Evolutionary conservation across 1,284 basidiomycete species (phyloP).

Genomic region (Bjerkandera adusta): DNA sequence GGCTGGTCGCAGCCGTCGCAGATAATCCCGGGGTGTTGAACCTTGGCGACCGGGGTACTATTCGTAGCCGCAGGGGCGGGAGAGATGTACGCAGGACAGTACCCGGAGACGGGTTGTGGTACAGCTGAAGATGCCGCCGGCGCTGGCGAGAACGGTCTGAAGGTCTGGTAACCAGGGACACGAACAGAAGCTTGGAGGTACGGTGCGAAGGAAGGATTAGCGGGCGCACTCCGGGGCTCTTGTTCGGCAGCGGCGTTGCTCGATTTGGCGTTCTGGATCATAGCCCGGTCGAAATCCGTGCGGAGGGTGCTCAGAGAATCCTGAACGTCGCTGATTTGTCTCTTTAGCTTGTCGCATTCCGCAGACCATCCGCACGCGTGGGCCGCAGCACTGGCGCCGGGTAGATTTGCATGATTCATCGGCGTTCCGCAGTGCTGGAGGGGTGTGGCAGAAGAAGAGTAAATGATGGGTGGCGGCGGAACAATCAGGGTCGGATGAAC

Average conservation of each 20-base stretch:
- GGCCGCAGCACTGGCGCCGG: not conserved
- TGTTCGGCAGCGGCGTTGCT: not conserved
- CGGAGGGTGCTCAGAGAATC: conserved; percentile 10
- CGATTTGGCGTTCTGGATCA: not conserved
- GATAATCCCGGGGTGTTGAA: conserved; percentile 21
- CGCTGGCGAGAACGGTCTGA: not conserved
- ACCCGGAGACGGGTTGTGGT: not conserved
- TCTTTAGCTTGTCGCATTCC: conserved; percentile 16
- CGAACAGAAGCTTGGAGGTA: not conserved
- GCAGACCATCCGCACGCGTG: conserved; percentile 12
- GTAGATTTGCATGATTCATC: too few species aligned
- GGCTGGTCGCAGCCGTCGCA: conserved; percentile 30
- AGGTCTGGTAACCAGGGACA: not conserved
- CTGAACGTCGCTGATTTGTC: conserved; percentile 10
- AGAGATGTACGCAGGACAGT: not conserved
- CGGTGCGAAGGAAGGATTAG: conserved; percentile 1
- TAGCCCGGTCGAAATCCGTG: conserved; percentile 11
- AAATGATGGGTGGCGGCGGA: conserved; percentile 2
- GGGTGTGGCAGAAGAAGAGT: not conserved
- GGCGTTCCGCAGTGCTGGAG: too few species aligned
- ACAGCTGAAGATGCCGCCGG: not conserved
- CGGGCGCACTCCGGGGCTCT: not conserved
- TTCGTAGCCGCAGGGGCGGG: too few species aligned
- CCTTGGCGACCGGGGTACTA: not conserved
- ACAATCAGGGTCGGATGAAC: too few species aligned